Evolutionary conservation across 768 basidiomycete species (phyloP).

Genomic region (Mycena sanguinolenta): DNA sequence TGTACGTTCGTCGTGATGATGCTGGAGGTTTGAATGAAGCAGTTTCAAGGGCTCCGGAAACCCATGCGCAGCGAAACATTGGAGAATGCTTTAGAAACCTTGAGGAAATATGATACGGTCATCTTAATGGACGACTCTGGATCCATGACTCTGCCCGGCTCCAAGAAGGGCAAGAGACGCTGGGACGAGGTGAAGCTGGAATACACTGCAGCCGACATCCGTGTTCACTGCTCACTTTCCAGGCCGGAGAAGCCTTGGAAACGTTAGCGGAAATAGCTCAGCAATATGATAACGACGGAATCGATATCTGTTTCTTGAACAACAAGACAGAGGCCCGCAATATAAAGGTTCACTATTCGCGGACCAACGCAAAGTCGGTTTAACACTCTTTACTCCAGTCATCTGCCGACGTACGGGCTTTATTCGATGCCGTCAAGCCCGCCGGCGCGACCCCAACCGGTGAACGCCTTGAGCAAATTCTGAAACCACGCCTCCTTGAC

Average conservation of each 20-base stretch:
- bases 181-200: slow-evolving; percentile 63
- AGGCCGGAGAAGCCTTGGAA: slow-evolving; percentile 63
- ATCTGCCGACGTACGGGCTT: slow-evolving; percentile 47
- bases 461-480: slow-evolving; percentile 48
- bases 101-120: slow-evolving; percentile 67
- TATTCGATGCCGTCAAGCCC: slow-evolving; percentile 62
- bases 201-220: not conserved
- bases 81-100: slow-evolving; percentile 50
- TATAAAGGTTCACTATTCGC: slow-evolving; percentile 52
- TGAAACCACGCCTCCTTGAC: slow-evolving; percentile 44
- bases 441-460: slow-evolving; percentile 61
- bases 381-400: slow-evolving; percentile 47
- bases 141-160: slow-evolving; percentile 58
- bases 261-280: slow-evolving; percentile 62
- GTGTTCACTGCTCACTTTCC: not conserved
- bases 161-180: slow-evolving; percentile 42
- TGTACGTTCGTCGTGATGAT: not conserved
- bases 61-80: slow-evolving; percentile 33
- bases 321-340: slow-evolving; percentile 46
- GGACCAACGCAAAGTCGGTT: not conserved
- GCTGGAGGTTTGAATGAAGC: not conserved
- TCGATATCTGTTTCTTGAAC: slow-evolving; percentile 76
- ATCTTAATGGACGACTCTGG: slow-evolving; percentile 72
- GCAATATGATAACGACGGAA: slow-evolving; percentile 68
- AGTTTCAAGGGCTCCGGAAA: slow-evolving; percentile 22